phyloP scores from a whole-genome alignment of 148 eudicot genomes.

The Camellia sinensis region DNA sequence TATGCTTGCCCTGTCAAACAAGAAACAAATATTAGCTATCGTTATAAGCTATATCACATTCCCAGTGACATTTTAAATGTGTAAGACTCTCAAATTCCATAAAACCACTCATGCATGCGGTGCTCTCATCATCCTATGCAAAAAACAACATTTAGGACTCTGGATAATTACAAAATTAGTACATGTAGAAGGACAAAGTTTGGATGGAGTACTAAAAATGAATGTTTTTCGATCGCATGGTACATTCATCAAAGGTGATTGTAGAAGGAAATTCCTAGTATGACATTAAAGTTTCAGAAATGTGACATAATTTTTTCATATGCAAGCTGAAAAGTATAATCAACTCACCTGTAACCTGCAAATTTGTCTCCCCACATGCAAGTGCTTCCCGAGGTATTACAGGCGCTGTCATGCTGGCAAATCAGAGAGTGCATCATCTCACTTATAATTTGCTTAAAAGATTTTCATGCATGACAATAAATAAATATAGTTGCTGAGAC shows the following conservation, averaged over 20 bases:
- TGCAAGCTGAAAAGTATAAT: conserved; percentile 7
- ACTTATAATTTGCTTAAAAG: neutral
- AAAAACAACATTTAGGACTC: neutral
- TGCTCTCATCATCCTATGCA: neutral
- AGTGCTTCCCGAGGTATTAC: conserved; percentile 72
- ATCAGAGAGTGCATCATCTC: conserved; percentile 10
- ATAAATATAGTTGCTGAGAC: neutral
- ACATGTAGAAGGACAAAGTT: too few species aligned
- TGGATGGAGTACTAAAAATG: too few species aligned
- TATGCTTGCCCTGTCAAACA: neutral
- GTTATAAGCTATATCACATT: too few species aligned
- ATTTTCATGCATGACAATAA: neutral
- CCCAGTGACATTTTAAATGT: too few species aligned
- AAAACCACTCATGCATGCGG: neutral
- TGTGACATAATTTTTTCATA: neutral
- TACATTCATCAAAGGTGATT: neutral
- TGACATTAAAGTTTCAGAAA: neutral
- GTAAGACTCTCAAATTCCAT: too few species aligned
- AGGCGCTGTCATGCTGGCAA: conserved; percentile 95
- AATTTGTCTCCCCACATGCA: conserved; percentile 64
- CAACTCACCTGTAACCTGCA: conserved; percentile 75
- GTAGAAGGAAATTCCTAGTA: neutral
- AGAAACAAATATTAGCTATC: too few species aligned
- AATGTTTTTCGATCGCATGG: neutral
- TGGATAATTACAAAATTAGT: neutral